These are phyloP conservation scores for Paecilomyces variotii DNA, from an alignment of 2,329 filamentous ascomycete species.

Conservation along the genomic window DNA sequence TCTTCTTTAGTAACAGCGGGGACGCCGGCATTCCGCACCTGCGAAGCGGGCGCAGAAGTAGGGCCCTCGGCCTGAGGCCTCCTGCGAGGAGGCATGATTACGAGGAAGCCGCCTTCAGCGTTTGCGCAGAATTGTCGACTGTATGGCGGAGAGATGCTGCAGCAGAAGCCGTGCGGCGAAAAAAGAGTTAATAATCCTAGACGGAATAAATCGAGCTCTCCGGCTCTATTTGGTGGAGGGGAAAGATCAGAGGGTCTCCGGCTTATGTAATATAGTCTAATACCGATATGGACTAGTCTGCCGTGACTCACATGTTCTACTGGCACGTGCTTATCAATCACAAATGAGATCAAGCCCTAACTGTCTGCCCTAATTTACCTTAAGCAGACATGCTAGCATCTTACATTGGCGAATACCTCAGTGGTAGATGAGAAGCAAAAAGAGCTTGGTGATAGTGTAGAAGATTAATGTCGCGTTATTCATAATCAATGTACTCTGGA, in stretches of 20 bases:
- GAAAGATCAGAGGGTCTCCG: slow-evolving; percentile 6
- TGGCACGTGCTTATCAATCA: no score
- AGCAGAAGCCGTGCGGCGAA: not conserved
- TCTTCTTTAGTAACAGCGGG: not conserved
- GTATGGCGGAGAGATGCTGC: not conserved
- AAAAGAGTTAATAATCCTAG: not conserved
- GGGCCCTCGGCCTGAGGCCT: slow-evolving; percentile 21
- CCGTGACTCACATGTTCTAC: not conserved
- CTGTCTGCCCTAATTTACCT: not conserved
- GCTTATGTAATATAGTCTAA: slow-evolving; percentile 1
- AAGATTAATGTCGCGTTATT: no score
- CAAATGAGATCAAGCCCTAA: not conserved
- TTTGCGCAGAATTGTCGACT: not conserved
- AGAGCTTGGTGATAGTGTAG: no score
- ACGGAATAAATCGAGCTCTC: not conserved
- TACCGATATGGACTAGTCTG: not conserved
- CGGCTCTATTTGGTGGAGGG: slow-evolving; percentile 12
- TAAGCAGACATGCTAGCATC: not conserved
- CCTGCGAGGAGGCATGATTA: slow-evolving; percentile 30
- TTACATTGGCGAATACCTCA: not conserved
- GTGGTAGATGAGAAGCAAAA: no score
- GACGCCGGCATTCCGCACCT: slow-evolving; percentile 20
- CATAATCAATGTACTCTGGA: no score
- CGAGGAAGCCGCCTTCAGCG: slow-evolving; percentile 5
- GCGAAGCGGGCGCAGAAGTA: slow-evolving; percentile 19